Evolutionary conservation across 306 rosid species (phyloP).

Genomic region (Calophaca sinica): DNA sequence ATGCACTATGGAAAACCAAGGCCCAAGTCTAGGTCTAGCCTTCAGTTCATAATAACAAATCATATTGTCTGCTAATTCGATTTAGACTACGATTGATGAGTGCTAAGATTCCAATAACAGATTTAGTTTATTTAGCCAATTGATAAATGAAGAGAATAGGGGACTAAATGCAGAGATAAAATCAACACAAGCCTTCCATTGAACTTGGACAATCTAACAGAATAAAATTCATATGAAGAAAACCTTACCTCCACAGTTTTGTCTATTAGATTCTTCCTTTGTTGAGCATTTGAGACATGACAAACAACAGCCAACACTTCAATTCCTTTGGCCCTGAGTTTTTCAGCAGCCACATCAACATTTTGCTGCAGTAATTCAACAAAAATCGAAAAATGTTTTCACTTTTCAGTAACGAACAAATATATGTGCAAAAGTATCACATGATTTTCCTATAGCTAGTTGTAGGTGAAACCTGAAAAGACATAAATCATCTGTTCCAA

Average conservation of each 20-base stretch:
- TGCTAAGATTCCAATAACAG: conserved; percentile 2
- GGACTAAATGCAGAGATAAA: conserved; percentile 1
- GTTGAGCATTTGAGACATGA: conserved; percentile 82
- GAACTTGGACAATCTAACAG: no score
- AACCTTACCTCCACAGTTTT: conserved; percentile 73
- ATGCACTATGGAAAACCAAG: neutral
- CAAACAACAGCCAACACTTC: conserved; percentile 79
- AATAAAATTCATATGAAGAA: conserved; percentile 8
- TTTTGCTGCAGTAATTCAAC: conserved; percentile 66
- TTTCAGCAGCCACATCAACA: conserved; percentile 84
- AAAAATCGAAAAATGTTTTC: conserved; percentile 2
- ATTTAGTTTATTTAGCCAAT: neutral
- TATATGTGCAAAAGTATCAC: neutral
- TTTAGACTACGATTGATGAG: conserved; percentile 1
- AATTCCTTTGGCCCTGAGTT: conserved; percentile 77
- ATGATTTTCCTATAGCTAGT: neutral
- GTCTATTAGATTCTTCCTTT: conserved; percentile 77
- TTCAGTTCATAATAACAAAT: conserved; percentile 26
- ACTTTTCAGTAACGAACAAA: neutral
- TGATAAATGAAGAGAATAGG: neutral
- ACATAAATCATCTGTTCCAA: neutral
- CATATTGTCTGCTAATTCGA: neutral
- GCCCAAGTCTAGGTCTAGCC: conserved; percentile 25
- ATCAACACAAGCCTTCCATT: neutral
- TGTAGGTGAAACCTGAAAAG: neutral